These are phyloP conservation scores for Emergomyces orientalis DNA, from an alignment of 2,329 filamentous ascomycete species.

Conservation along the genomic window DNA sequence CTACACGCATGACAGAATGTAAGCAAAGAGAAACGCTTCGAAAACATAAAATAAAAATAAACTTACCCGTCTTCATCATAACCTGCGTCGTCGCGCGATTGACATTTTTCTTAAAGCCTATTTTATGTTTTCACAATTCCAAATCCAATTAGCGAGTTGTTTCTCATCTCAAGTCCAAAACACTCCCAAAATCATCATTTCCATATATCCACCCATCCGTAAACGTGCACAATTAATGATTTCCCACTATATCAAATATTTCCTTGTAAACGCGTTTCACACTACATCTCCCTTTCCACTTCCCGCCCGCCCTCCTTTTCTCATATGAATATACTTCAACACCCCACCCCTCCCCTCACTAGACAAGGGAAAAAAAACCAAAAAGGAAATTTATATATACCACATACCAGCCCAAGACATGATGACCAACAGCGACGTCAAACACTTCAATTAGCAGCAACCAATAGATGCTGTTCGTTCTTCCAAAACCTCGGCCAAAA, in stretches of 20 bases:
- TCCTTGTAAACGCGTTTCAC: background rate
- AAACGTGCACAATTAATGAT: background rate
- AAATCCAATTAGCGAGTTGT: background rate
- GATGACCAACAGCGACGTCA: background rate
- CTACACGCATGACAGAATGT: constrained; percentile 31
- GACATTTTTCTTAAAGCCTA: constrained; percentile 91
- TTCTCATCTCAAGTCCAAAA: background rate
- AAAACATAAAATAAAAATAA: constrained; percentile 14
- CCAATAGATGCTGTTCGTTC: background rate
- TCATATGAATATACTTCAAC: background rate
- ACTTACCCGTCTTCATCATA: constrained; percentile 94
- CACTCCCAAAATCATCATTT: too few relatives aligned
- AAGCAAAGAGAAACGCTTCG: background rate
- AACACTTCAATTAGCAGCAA: background rate
- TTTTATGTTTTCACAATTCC: background rate
- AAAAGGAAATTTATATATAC: background rate
- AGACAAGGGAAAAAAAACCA: background rate
- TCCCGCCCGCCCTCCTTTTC: background rate
- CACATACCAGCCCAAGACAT: constrained; percentile 19
- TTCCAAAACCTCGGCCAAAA: background rate
- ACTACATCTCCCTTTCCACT: background rate
- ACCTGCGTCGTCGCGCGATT: constrained; percentile 98
- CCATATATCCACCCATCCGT: background rate
- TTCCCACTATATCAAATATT: background rate
- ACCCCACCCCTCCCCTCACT: background rate